Evolutionary conservation across 2,329 filamentous ascomycete genomes (phyloP).

Genomic region (Curvularia lunata): DNA sequence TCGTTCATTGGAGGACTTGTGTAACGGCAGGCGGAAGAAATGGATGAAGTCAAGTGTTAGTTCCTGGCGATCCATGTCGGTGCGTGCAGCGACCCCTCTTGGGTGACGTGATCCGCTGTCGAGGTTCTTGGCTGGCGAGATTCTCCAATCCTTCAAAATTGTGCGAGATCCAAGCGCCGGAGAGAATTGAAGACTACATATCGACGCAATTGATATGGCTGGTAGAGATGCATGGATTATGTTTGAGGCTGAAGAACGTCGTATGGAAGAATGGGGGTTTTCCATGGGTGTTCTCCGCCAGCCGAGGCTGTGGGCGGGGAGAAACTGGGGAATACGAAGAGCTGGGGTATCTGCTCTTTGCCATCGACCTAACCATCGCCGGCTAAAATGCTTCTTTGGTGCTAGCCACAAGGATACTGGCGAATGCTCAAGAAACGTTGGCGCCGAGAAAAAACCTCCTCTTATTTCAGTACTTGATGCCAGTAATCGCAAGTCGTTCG

Average conservation of each 20-base stretch:
- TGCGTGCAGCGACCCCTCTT: slow-evolving; percentile 15
- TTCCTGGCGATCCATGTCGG: slow-evolving; percentile 25
- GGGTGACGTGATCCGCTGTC: slow-evolving; percentile 11
- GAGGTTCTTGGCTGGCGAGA: slow-evolving; percentile 1
- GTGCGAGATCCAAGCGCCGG: neutral
- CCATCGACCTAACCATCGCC: slow-evolving; percentile 1
- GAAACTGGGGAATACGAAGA: slow-evolving; percentile 11
- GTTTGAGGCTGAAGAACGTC: neutral
- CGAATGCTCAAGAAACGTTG: slow-evolving; percentile 8
- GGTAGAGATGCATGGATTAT: neutral
- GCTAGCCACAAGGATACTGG: neutral
- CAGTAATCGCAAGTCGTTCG: neutral
- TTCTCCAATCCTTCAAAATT: neutral
- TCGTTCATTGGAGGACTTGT: slow-evolving; percentile 34
- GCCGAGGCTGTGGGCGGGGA: slow-evolving; percentile 11
- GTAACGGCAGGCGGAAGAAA: slow-evolving; percentile 30
- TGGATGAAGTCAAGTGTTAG: slow-evolving; percentile 14
- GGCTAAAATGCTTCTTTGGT: slow-evolving; percentile 12
- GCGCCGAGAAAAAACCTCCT: slow-evolving; percentile 9
- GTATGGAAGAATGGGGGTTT: neutral
- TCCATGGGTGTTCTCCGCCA: slow-evolving; percentile 3
- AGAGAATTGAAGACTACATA: neutral
- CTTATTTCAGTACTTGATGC: neutral
- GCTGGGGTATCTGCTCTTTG: slow-evolving; percentile 7
- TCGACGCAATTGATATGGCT: neutral